A percentile compares a stretch with the other conserved stretches of the same genome.
Evolutionary conservation across 768 basidiomycete genomes (phyloP).

Genomic region (Boletus rubroflammeus): DNA sequence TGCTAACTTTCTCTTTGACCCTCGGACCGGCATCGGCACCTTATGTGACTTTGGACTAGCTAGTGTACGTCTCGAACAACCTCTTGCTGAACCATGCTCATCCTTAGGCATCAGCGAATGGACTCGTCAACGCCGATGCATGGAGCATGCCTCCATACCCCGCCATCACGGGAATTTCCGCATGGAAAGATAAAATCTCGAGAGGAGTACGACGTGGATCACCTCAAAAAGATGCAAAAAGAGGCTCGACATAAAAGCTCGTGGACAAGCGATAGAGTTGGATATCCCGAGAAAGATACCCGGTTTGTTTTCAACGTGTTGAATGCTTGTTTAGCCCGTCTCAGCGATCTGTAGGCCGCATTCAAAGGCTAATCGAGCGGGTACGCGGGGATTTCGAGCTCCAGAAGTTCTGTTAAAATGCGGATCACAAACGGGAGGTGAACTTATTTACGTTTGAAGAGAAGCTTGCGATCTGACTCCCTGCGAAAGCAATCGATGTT

Average conservation of each 20-base stretch:
- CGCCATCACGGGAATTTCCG: conserved; percentile 54
- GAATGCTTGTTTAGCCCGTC: background rate
- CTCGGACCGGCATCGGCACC: conserved; percentile 75
- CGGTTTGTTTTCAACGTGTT: conserved; percentile 41
- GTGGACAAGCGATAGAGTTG: conserved; percentile 64
- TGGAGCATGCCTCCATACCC: conserved; percentile 76
- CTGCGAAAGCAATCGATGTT: conserved; percentile 78
- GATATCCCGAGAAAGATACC: conserved; percentile 71
- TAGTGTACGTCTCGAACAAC: conserved; percentile 53
- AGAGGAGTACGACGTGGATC: conserved; percentile 44
- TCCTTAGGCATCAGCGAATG: conserved; percentile 47
- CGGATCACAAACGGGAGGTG: conserved; percentile 87
- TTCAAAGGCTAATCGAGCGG: conserved; percentile 93
- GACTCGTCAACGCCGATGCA: conserved; percentile 40
- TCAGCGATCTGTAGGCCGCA: conserved; percentile 48
- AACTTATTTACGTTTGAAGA: conserved; percentile 23
- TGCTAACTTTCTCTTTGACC: conserved; percentile 94
- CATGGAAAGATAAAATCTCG: conserved; percentile 59
- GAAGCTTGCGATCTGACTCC: conserved; percentile 7
- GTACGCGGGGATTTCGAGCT: conserved; percentile 94
- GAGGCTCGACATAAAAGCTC: conserved; percentile 55
- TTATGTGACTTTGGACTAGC: conserved; percentile 96
- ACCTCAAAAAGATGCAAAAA: conserved; percentile 55
- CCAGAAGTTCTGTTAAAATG: conserved; percentile 97
- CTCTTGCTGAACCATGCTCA: conserved; percentile 1